These are phyloP conservation scores for Tetrapisispora nanseiensis DNA, from an alignment of 805 yeast species.

Conservation along the genomic window DNA sequence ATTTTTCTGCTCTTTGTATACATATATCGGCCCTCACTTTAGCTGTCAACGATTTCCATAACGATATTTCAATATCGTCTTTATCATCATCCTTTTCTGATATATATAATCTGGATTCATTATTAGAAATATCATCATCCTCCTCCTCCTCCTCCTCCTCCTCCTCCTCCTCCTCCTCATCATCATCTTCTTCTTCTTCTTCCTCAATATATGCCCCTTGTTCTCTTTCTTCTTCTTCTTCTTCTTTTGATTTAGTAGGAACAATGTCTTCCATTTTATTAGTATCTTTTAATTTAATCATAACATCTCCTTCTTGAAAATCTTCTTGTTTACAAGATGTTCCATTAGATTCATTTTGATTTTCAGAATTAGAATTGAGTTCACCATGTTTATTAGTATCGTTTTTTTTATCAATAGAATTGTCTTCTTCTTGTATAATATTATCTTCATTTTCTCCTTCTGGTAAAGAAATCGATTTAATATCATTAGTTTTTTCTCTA, in stretches of 20 bases:
- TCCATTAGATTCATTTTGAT: no score
- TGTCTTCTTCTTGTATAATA: conserved; percentile 36
- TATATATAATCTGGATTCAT: conserved; percentile 34
- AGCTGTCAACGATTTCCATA: conserved; percentile 80
- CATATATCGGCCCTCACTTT: conserved; percentile 71
- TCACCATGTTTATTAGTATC: no score
- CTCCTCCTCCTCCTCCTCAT: conserved; percentile 33
- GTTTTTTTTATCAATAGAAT: no score
- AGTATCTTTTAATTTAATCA: no score
- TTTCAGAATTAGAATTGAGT: no score
- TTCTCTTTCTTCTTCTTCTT: not conserved
- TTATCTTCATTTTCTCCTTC: conserved; percentile 12
- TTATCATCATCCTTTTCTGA: conserved; percentile 48
- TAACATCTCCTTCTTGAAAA: no score
- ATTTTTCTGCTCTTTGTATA: conserved; percentile 53
- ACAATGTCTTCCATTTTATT: no score
- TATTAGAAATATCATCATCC: conserved; percentile 38
- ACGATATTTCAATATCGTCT: conserved; percentile 64
- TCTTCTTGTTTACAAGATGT: no score
- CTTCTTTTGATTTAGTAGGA: no score
- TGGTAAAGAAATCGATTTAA: no score
- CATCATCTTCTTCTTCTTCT: conserved; percentile 19
- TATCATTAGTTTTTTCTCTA: not conserved
- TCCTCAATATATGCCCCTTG: not conserved
- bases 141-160: conserved; percentile 27